Conservation (phyloP, 2,329 filamentous ascomycete species). For the Juglanconis sp. region DNA sequence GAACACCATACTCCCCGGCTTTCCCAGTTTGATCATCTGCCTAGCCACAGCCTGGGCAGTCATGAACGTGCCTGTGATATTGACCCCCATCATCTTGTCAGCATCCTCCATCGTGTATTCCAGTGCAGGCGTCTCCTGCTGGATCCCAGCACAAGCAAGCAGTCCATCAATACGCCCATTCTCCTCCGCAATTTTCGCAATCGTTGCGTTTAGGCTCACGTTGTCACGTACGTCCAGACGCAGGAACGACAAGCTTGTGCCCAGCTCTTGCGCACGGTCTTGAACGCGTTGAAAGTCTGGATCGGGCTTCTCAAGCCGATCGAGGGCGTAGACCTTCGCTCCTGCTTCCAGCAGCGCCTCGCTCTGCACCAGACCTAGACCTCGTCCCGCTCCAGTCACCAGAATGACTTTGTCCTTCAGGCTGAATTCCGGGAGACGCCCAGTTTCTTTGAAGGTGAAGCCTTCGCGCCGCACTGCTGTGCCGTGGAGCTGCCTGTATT, state of each 20-base stretch:
- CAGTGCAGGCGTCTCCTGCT: constrained; percentile 79
- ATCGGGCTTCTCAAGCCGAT: constrained; percentile 56
- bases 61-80: constrained; percentile 82
- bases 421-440: constrained; percentile 67
- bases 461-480: background rate
- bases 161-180: constrained; percentile 76
- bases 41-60: constrained; percentile 85
- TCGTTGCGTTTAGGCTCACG: constrained; percentile 60
- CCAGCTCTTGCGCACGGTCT: constrained; percentile 62
- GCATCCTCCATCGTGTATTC: constrained; percentile 75
- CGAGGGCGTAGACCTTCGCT: constrained; percentile 65
- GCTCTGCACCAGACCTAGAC: constrained; percentile 73
- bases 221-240: constrained; percentile 78
- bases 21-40: constrained; percentile 62
- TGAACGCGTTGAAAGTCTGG: constrained; percentile 62
- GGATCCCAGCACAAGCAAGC: constrained; percentile 67
- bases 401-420: constrained; percentile 71
- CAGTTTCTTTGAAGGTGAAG: constrained; percentile 7
- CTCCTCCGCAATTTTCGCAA: constrained; percentile 65
- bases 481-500: constrained; percentile 3
- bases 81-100: constrained; percentile 77
- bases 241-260: constrained; percentile 68
- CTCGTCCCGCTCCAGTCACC: constrained; percentile 73
- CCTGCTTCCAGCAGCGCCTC: constrained; percentile 79
- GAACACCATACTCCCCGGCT: constrained; percentile 60